These are phyloP conservation scores for Trichoderma atroviride DNA, from an alignment of 2,329 filamentous ascomycete genomes.

Conservation along the genomic window DNA sequence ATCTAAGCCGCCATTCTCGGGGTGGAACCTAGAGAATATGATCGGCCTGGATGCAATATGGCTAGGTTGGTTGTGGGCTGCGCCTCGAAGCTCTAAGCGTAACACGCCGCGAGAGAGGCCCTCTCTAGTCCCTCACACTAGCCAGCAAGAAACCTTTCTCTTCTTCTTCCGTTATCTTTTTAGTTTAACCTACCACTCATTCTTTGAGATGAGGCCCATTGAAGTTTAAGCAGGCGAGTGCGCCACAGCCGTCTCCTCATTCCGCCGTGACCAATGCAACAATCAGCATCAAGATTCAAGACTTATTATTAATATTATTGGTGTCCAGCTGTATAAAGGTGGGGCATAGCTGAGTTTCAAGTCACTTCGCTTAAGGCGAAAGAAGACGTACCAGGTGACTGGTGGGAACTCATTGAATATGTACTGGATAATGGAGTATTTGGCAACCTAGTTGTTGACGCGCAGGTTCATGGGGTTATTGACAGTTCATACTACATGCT, in stretches of 20 bases:
- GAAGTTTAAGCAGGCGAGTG: not conserved
- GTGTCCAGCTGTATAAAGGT: not conserved
- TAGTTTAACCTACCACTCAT: too few species aligned
- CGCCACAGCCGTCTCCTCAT: not conserved
- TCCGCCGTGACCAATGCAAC: not conserved
- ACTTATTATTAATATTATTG: not conserved
- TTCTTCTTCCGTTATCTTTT: too few species aligned
- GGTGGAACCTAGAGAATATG: not conserved
- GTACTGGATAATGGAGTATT: not conserved
- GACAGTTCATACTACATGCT: constrained; percentile 6
- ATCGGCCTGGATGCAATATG: not conserved
- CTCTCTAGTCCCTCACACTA: too few species aligned
- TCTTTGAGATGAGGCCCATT: not conserved
- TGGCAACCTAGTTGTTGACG: not conserved
- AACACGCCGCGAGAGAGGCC: not conserved
- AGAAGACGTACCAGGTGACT: not conserved
- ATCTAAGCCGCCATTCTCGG: not conserved
- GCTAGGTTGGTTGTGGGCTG: not conserved
- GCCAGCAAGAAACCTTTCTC: too few species aligned
- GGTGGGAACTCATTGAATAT: not conserved
- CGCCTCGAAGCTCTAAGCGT: not conserved
- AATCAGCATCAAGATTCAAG: not conserved
- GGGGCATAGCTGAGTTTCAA: not conserved
- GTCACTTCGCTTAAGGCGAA: not conserved
- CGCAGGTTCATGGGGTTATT: not conserved